A percentile compares a stretch with the other conserved stretches of the same genome.
These are phyloP conservation scores for Aspergillus unguis DNA, from an alignment of 2,329 filamentous ascomycete genomes.

Conservation along the genomic window DNA sequence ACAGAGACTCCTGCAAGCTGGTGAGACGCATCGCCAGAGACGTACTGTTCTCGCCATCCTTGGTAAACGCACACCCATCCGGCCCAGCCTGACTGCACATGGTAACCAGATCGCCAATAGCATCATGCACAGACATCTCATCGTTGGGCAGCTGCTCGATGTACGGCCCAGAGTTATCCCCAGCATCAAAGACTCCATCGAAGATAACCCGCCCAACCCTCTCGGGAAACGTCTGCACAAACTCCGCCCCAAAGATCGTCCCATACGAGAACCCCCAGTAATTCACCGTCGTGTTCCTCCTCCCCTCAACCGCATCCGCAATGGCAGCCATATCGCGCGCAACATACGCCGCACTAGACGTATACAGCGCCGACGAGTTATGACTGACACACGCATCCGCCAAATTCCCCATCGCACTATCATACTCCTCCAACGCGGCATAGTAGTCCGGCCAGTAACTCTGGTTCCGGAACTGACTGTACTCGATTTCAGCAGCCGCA, in stretches of 20 bases:
- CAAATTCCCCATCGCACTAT: neutral
- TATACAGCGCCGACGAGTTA: conserved; percentile 6
- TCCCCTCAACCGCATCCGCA: conserved; percentile 2
- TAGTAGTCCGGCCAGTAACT: conserved; percentile 3
- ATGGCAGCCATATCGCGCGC: conserved; percentile 9
- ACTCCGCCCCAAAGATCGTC: conserved; percentile 6
- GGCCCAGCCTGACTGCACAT: neutral
- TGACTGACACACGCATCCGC: neutral
- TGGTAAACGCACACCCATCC: neutral
- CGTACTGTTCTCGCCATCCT: neutral
- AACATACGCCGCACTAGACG: conserved; percentile 5
- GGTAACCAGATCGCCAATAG: neutral
- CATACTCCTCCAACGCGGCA: neutral
- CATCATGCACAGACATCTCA: neutral
- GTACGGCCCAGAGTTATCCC: conserved; percentile 1
- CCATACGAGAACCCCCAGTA: conserved; percentile 13
- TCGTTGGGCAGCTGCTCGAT: conserved; percentile 6
- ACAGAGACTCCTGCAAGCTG: neutral
- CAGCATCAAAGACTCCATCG: conserved; percentile 2
- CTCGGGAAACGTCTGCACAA: conserved; percentile 6
- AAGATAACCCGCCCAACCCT: conserved; percentile 2
- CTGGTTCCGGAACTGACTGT: conserved; percentile 1
- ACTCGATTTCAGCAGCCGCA: conserved; percentile 4
- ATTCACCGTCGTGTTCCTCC: neutral
- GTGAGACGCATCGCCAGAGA: neutral